Base-by-base conservation (phyloP, 164 flowering plant genomes). In the Nymphaea thermarum region DNA sequence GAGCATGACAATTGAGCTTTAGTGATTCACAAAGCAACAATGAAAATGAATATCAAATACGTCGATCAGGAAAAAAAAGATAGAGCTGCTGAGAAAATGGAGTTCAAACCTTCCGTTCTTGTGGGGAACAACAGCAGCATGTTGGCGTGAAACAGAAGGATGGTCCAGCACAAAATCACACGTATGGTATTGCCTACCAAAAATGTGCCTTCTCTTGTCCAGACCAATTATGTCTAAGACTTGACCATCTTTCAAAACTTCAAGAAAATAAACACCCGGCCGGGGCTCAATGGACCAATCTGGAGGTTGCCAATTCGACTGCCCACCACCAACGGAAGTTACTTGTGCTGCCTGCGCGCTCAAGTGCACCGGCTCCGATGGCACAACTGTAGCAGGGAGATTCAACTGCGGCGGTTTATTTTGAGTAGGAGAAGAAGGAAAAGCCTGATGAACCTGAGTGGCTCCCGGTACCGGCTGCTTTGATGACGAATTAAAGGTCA, bases 261-360 rank as follows among this genome's bases (percentile, higher is more conserved):
- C 96, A 66, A 95, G 96, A 78, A 83, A 86, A 67, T 80, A 88
- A 65, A 95, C 89, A 64, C 99, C 97, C 0, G 87, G 80, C 0
- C 96, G 83, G 47, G 98, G 99, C 73, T 95, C 99, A 70, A 95
- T 85, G 2, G 97, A 98, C 99, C 99, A 95, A 76, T 95, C 97
- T 4, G 99, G 99, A 65, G 99, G 97, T 78, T 86, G 91, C 99
- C 98, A 92, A 17, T 77, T 87, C 1, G 99, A 90, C 66, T 87
- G 91, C 2, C 97, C 94, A 8, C 87, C 97, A 67, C 99, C 99
- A 71, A 87, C 71, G 78, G 87, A 97, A 61, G 97, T 94, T 5
- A 74, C 78, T 2, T 70, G 87, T 69, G 79, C 79, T 62, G 79
- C 43, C 62, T 82, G 81, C 36, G 47, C 82, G 10, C 65, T 73